These are phyloP conservation scores for Solanum gracilifrons DNA, from an alignment of 257 asterid species.

Conservation along the genomic window DNA sequence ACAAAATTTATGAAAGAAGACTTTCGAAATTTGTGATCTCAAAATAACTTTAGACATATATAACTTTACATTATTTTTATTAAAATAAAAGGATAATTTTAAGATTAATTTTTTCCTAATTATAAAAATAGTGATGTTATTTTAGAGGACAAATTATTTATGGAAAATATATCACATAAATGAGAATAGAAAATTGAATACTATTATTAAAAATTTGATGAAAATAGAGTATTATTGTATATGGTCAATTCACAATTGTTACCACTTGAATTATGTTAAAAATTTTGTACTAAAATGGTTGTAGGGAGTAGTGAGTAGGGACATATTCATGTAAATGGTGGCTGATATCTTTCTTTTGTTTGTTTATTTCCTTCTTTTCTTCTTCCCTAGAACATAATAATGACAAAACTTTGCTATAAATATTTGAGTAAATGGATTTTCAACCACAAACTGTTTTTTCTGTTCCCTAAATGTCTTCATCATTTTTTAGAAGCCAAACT, in stretches of 20 bases:
- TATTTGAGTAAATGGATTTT: not conserved
- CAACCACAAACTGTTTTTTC: not conserved
- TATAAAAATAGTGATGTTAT: not conserved
- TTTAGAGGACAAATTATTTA: not conserved
- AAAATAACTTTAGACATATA: not conserved
- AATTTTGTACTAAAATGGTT: not conserved
- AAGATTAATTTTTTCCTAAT: not conserved
- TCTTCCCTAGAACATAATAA: conserved; percentile 1
- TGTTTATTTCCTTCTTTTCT: not conserved
- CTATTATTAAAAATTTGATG: not conserved
- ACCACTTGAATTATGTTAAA: not conserved
- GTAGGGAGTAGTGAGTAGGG: not conserved
- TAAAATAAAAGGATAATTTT: not conserved
- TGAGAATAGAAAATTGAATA: not conserved
- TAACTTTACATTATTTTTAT: too few species aligned
- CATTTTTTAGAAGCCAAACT: not conserved
- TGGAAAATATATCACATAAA: not conserved
- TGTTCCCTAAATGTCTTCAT: not conserved
- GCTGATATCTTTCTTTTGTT: not conserved
- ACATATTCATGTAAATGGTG: not conserved
- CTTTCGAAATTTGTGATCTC: too few species aligned
- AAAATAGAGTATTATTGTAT: not conserved
- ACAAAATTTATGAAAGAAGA: not conserved
- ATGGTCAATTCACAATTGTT: not conserved
- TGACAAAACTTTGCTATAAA: not conserved